A percentile compares a stretch with the other conserved stretches of the same genome.
These are phyloP conservation scores for Fusarium albidum DNA, from an alignment of 2,329 filamentous ascomycete species.

Conservation along the genomic window DNA sequence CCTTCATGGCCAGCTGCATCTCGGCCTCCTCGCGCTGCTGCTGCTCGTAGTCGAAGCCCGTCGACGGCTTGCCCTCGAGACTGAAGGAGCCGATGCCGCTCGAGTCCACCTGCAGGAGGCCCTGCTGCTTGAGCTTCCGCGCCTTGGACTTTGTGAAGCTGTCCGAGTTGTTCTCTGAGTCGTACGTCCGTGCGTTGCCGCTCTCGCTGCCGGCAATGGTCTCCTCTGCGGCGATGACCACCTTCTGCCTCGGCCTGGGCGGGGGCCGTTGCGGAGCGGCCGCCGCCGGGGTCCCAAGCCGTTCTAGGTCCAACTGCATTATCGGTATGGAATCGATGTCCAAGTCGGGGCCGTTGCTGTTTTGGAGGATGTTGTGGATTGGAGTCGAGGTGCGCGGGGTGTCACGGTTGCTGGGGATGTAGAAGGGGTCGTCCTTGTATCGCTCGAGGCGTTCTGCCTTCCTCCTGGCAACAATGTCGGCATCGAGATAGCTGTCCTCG, in stretches of 20 bases:
- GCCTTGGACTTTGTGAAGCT: slow-evolving; percentile 57
- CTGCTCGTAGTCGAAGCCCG: slow-evolving; percentile 66
- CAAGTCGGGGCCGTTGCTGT: slow-evolving; percentile 77
- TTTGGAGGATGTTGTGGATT: slow-evolving; percentile 78
- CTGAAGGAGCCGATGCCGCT: slow-evolving; percentile 79
- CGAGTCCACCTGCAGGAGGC: slow-evolving; percentile 85
- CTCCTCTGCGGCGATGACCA: slow-evolving; percentile 78
- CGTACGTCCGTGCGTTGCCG: slow-evolving; percentile 57
- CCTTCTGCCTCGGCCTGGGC: slow-evolving; percentile 62
- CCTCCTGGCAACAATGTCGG: slow-evolving; percentile 76
- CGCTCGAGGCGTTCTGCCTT: slow-evolving; percentile 81
- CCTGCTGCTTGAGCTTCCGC: slow-evolving; percentile 66
- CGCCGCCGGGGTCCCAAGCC: slow-evolving; percentile 46
- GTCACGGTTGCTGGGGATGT: slow-evolving; percentile 73
- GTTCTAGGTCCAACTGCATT: slow-evolving; percentile 85
- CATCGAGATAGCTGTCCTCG: slow-evolving; percentile 73
- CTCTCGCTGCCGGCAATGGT: slow-evolving; percentile 66
- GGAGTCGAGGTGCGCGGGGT: slow-evolving; percentile 74
- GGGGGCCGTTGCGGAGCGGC: slow-evolving; percentile 45
- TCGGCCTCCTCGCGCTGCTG: slow-evolving; percentile 82
- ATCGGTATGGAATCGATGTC: slow-evolving; percentile 97
- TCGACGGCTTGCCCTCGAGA: slow-evolving; percentile 60
- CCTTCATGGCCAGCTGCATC: slow-evolving; percentile 86
- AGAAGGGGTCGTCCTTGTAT: slow-evolving; percentile 94
- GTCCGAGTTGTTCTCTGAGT: slow-evolving; percentile 62